Base-by-base conservation (phyloP, 2,329 filamentous ascomycete genomes). In the Lasiodiplodia citricola region DNA sequence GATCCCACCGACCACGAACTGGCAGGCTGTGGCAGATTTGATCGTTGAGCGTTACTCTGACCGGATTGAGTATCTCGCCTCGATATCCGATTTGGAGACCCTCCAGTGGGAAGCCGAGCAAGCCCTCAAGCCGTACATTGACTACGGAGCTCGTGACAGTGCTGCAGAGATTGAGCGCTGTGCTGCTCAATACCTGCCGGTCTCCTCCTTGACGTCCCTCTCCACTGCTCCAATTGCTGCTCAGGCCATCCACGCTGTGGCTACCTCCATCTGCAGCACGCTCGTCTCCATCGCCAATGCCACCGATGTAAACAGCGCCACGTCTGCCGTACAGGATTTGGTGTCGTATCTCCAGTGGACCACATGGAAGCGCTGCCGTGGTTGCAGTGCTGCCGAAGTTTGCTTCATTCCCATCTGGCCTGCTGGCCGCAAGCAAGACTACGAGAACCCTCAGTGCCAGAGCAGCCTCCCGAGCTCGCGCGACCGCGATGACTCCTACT, bases 11-110 rank as follows among this genome's bases (percentile, higher is more conserved):
- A 38, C 55, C 4, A 74, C 87, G 31, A 81, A 92, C 73, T 94
- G 92, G 92, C 91, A 93, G 74, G 84, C 80, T 0, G 81, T 91
- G 1, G 83, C 85, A 0, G 92, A 94, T 72, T 84, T 91, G 82
- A 81, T 94, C 4, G 82, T 92, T 4, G 76, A 82, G 4, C 85
- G 91, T 1, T 93, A 91, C 73, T 84, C 85, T 4, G 80, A 85
- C 38, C 82, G 88, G 28, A 78, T 94, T 35, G 77, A 79, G 52
- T 74, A 77, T 64, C 71, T 82, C 5, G 68, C 35, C 8, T 47
- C 56, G 63, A 25, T 68, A 4, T 35, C 58, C 7, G 47, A 50
- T n/a, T 25, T 68, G 35, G 47, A 68, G 16, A 55, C 47, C 4
- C 35, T 68, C 23, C 66, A 44, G 25, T 16, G 21, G n/a, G 57